Conservation (phyloP, 1,284 basidiomycete genomes). For the Coniferiporia sulphurascens region DNA sequence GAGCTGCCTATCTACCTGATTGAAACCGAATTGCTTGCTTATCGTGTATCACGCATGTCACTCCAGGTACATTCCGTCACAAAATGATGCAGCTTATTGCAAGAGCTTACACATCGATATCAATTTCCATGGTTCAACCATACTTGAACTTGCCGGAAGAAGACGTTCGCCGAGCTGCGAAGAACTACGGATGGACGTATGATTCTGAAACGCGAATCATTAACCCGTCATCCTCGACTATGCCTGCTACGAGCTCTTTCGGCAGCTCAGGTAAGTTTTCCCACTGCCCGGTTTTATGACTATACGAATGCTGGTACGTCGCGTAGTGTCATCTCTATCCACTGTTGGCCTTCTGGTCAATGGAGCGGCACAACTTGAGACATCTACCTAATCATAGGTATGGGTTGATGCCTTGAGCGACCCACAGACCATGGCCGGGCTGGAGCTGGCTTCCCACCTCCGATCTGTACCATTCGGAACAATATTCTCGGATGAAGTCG, state of each 20-base stretch:
- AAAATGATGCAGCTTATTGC: conserved; percentile 51
- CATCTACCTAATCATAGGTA: neutral
- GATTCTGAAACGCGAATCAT: conserved; percentile 42
- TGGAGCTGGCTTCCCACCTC: no score
- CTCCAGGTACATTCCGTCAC: conserved; percentile 43
- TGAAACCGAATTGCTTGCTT: no score
- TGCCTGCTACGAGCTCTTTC: neutral
- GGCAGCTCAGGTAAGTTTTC: neutral
- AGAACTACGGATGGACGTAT: conserved; percentile 45
- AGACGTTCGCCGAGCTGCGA: conserved; percentile 43
- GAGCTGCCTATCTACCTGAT: conserved; percentile 20
- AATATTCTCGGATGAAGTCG: no score
- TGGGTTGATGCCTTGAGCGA: no score
- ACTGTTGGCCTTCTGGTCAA: neutral
- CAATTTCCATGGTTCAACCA: conserved; percentile 43
- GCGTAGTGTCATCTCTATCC: neutral
- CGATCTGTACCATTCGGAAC: no score
- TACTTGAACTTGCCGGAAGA: conserved; percentile 52
- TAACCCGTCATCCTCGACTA: conserved; percentile 28
- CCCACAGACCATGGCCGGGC: no score
- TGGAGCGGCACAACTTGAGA: conserved; percentile 3
- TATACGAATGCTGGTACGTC: neutral
- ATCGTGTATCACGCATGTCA: no score
- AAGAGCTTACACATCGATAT: conserved; percentile 57
- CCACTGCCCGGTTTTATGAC: neutral